These are phyloP conservation scores for Noccaea bulbosa DNA, from an alignment of 345 rosid genomes.

Conservation along the genomic window DNA sequence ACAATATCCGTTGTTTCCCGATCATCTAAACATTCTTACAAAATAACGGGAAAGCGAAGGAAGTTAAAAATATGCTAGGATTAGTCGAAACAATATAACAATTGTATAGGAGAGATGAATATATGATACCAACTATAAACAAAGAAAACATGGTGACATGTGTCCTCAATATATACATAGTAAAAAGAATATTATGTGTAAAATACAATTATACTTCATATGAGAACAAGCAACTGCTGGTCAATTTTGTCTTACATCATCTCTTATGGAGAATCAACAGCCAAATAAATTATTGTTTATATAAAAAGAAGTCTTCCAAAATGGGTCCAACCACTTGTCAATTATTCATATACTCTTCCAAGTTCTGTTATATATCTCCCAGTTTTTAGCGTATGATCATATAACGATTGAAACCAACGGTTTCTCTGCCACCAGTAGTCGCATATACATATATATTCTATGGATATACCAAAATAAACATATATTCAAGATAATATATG, in stretches of 20 bases:
- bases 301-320: not conserved
- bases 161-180: not conserved
- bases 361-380: slow-evolving; percentile 22
- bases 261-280: slow-evolving; percentile 12
- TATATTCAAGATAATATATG: slow-evolving; percentile 16
- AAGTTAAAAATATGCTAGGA: not conserved
- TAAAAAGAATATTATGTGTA: not conserved
- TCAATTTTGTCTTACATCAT: slow-evolving; percentile 32
- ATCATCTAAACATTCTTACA: too few relatives aligned
- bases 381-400: slow-evolving; percentile 30
- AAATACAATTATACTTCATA: not conserved
- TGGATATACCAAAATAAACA: slow-evolving; percentile 28
- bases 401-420: slow-evolving; percentile 34
- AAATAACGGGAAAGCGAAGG: too few relatives aligned
- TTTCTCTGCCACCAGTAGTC: slow-evolving; percentile 28
- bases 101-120: not conserved
- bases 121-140: not conserved
- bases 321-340: slow-evolving; percentile 37
- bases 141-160: not conserved
- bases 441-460: not conserved
- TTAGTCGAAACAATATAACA: not conserved
- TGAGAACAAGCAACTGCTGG: slow-evolving; percentile 3
- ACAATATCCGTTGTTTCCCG: too few relatives aligned
- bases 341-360: slow-evolving; percentile 26
- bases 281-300: slow-evolving; percentile 11